phyloP scores from a whole-genome alignment of 345 rosid species.

The Erucastrum elatum region DNA sequence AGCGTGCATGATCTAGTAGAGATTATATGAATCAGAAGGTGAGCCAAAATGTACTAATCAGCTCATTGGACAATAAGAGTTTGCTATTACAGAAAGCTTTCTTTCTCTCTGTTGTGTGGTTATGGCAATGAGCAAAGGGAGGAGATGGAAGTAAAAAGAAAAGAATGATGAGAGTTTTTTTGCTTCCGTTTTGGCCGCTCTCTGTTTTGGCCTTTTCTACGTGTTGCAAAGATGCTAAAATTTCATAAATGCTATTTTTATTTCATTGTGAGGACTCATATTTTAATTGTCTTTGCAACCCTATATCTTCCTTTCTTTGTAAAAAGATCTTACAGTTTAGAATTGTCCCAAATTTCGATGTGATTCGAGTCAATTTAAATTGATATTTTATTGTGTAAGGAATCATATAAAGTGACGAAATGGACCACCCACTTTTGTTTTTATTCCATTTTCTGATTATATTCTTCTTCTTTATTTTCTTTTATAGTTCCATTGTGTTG shows the following conservation, averaged over 20 bases:
- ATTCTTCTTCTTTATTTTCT: background rate
- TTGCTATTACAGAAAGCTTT: conserved; percentile 9
- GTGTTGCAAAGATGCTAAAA: conserved; percentile 15
- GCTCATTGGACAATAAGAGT: background rate
- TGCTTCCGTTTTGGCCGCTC: conserved; percentile 42
- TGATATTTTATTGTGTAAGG: background rate
- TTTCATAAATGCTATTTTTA: background rate
- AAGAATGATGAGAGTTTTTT: conserved; percentile 29
- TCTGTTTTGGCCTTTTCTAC: conserved; percentile 38
- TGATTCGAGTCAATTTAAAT: background rate
- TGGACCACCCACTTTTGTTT: background rate
- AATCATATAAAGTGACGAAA: conserved; percentile 24
- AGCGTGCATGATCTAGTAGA: conserved; percentile 28
- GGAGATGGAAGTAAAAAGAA: conserved; percentile 21
- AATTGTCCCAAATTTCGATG: background rate
- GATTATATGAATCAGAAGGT: background rate
- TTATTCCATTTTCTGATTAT: conserved; percentile 27
- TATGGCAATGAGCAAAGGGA: conserved; percentile 33
- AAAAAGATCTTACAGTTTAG: background rate
- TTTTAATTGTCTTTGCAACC: background rate
- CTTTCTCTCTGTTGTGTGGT: conserved; percentile 15
- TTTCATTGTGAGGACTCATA: background rate
- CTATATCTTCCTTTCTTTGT: background rate
- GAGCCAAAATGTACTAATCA: conserved; percentile 11
- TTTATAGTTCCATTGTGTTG: background rate